phyloP scores from a whole-genome alignment of 306 rosid genomes.

The Pueraria montana region DNA sequence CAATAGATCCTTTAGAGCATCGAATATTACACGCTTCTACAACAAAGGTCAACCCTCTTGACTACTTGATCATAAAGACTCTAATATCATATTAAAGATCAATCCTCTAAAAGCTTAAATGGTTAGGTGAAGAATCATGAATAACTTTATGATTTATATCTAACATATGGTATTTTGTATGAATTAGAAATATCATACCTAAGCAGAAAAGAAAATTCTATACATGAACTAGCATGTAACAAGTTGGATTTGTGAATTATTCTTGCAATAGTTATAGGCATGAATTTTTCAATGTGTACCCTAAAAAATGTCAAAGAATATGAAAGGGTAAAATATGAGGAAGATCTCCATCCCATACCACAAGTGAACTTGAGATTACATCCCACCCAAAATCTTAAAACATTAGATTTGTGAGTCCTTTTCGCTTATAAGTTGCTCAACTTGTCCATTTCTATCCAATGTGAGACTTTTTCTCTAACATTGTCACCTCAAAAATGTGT shows the following conservation, averaged over 20 bases:
- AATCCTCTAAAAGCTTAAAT: background rate
- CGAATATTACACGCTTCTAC: background rate
- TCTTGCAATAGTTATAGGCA: constrained; percentile 7
- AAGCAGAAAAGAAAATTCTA: background rate
- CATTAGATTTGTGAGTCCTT: background rate
- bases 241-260: constrained; percentile 30
- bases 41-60: background rate
- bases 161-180: background rate
- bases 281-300: background rate
- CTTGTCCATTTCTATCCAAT: background rate
- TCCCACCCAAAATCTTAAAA: background rate
- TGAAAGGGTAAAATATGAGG: background rate
- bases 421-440: background rate
- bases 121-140: background rate
- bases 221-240: background rate
- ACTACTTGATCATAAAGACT: background rate
- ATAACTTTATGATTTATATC: background rate
- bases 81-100: background rate
- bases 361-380: background rate
- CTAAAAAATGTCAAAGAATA: background rate
- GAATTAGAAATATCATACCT: background rate
- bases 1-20: background rate
- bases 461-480: background rate
- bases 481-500: background rate
- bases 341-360: background rate